phyloP scores from a whole-genome alignment of 2,329 filamentous ascomycete genomes.

The Akanthomyces dipterigenus region DNA sequence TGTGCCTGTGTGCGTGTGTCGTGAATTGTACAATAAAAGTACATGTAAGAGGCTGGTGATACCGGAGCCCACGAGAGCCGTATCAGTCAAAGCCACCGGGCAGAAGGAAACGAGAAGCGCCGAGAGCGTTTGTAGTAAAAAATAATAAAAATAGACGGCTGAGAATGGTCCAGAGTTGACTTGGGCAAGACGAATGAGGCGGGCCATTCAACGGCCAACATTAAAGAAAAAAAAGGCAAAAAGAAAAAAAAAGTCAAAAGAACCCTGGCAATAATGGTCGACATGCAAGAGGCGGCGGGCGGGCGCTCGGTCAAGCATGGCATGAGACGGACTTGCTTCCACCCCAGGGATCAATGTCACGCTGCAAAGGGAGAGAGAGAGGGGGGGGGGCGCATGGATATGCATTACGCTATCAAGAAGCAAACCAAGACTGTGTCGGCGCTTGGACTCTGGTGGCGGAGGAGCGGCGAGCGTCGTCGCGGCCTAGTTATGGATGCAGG shows the following conservation, averaged over 20 bases:
- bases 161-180: neutral
- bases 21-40: conserved; percentile 8
- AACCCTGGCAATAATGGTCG: neutral
- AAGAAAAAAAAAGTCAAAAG: neutral
- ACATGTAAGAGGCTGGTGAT: conserved; percentile 10
- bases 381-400: neutral
- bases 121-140: neutral
- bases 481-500: neutral
- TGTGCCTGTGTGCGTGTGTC: no score
- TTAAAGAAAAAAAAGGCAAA: neutral
- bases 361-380: neutral
- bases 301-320: conserved; percentile 1
- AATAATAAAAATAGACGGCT: neutral
- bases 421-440: neutral
- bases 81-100: neutral
- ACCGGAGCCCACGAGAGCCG: neutral
- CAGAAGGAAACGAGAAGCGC: neutral
- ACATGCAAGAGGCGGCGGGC: neutral
- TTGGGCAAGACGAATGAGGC: no score
- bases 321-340: neutral
- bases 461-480: neutral
- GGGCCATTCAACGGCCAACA: no score
- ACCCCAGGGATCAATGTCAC: neutral
- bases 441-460: neutral
- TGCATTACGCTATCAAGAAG: neutral